A percentile compares a stretch with the other conserved stretches of the same genome.
Evolutionary conservation across 106 monocot species (phyloP).

Genomic region (Narthecium ossifragum): DNA sequence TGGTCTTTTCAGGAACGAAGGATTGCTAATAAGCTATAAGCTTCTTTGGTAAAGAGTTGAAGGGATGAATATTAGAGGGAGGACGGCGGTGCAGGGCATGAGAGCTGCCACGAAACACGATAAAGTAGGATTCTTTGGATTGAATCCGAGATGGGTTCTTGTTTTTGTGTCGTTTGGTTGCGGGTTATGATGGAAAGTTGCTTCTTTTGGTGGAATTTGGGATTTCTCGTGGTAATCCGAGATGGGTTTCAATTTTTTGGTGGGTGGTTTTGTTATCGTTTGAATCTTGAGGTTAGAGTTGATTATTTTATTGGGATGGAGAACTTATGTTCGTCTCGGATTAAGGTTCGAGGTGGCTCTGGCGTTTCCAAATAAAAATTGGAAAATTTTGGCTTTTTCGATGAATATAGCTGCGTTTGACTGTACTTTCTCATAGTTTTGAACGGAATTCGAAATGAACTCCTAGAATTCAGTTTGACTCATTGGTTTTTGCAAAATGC

Average conservation of each 20-base stretch:
- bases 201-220: conserved; percentile 8
- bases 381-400: too few species aligned
- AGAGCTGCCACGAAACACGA: conserved; percentile 32
- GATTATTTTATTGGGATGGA: too few species aligned
- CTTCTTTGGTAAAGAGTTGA: neutral
- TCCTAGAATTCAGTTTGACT: neutral
- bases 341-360: too few species aligned
- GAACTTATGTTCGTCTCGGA: too few species aligned
- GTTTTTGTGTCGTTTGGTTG: conserved; percentile 12
- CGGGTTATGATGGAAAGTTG: conserved; percentile 10
- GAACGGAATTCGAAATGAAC: too few species aligned
- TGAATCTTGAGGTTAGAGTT: too few species aligned
- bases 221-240: neutral
- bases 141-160: conserved; percentile 11
- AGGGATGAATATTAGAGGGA: conserved; percentile 32
- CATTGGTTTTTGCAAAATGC: neutral
- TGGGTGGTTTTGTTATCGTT: neutral
- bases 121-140: conserved; percentile 38
- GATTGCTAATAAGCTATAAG: neutral
- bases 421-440: too few species aligned
- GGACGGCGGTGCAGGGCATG: conserved; percentile 33
- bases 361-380: too few species aligned
- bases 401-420: too few species aligned
- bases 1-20: neutral
- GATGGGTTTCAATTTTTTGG: neutral